Evolutionary conservation across 2,329 filamentous ascomycete genomes (phyloP).

Genomic region (Talaromyces sp.): DNA sequence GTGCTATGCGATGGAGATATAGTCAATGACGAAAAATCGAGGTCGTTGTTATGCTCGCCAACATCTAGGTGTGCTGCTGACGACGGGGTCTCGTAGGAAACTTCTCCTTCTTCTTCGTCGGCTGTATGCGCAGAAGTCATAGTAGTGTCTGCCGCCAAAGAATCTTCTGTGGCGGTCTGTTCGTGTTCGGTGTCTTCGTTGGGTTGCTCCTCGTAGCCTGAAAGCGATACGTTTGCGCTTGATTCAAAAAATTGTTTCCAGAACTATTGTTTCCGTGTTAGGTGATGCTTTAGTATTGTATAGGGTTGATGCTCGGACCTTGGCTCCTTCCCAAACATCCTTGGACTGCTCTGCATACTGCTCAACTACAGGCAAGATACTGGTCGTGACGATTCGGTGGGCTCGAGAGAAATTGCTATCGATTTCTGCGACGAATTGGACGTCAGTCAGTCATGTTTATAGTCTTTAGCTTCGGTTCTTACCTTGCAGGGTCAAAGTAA

Average conservation of each 20-base stretch:
- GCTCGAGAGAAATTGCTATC: conserved; percentile 97
- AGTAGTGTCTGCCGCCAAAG: conserved; percentile 47
- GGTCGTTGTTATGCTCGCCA: conserved; percentile 34
- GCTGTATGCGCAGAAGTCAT: conserved; percentile 22
- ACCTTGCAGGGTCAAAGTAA: conserved; percentile 93
- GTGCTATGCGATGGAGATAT: conserved; percentile 43
- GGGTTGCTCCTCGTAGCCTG: conserved; percentile 80
- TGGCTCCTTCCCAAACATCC: conserved; percentile 93
- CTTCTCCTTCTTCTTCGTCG: conserved; percentile 15
- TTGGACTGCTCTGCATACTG: conserved; percentile 92
- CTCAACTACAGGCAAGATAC: conserved; percentile 87
- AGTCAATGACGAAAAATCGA: conserved; percentile 38
- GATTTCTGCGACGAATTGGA: conserved; percentile 61
- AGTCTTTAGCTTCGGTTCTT: conserved; percentile 10
- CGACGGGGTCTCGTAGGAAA: conserved; percentile 36
- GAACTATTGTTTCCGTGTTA: conserved; percentile 55
- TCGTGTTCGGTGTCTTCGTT: conserved; percentile 50
- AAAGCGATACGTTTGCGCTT: conserved; percentile 92
- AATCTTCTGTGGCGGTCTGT: conserved; percentile 50
- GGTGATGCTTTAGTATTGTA: background rate
- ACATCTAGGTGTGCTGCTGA: conserved; percentile 22
- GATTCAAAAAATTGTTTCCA: conserved; percentile 99
- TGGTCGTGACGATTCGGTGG: conserved; percentile 90
- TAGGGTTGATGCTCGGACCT: conserved; percentile 48
- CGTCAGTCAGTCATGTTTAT: conserved; percentile 1